Percentiles rank a stretch among this genome's conserved stretches.
These are phyloP conservation scores for Fusarium nanum DNA, from an alignment of 2,329 filamentous ascomycete species.

Conservation along the genomic window DNA sequence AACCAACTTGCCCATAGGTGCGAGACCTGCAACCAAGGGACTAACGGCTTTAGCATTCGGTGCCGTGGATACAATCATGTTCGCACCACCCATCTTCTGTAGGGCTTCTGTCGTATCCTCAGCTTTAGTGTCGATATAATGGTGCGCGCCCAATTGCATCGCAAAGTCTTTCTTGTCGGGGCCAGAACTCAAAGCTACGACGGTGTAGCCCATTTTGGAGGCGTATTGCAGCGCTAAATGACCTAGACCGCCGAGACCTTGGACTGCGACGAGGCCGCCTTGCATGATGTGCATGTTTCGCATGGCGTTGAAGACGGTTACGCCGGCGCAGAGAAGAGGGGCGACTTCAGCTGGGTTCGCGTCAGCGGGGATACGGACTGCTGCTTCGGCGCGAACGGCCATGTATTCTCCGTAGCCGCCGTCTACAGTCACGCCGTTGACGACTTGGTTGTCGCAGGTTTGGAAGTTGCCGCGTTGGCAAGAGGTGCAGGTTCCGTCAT, in stretches of 20 bases:
- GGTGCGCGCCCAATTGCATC: constrained; percentile 54
- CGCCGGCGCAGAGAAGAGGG: constrained; percentile 73
- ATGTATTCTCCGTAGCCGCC: constrained; percentile 77
- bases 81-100: constrained; percentile 68
- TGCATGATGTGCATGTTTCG: constrained; percentile 64
- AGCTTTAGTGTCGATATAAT: constrained; percentile 63
- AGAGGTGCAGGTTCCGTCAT: constrained; percentile 68
- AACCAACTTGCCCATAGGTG: constrained; percentile 57
- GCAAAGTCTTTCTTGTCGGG: constrained; percentile 76
- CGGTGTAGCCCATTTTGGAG: constrained; percentile 78
- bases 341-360: constrained; percentile 64
- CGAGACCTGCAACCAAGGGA: constrained; percentile 65
- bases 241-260: constrained; percentile 80
- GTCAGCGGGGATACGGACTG: constrained; percentile 64
- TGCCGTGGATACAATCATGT: constrained; percentile 70
- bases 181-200: constrained; percentile 74
- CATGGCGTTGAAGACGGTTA: constrained; percentile 72
- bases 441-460: constrained; percentile 69
- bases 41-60: constrained; percentile 67
- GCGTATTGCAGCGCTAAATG: constrained; percentile 83
- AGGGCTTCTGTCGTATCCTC: constrained; percentile 62
- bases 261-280: constrained; percentile 65
- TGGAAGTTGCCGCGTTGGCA: constrained; percentile 75
- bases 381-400: constrained; percentile 69
- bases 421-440: constrained; percentile 74